Percentiles rank a stretch among this genome's conserved stretches.
These are phyloP conservation scores for Termitomyces sp. DNA, from an alignment of 768 basidiomycete genomes.

Conservation along the genomic window DNA sequence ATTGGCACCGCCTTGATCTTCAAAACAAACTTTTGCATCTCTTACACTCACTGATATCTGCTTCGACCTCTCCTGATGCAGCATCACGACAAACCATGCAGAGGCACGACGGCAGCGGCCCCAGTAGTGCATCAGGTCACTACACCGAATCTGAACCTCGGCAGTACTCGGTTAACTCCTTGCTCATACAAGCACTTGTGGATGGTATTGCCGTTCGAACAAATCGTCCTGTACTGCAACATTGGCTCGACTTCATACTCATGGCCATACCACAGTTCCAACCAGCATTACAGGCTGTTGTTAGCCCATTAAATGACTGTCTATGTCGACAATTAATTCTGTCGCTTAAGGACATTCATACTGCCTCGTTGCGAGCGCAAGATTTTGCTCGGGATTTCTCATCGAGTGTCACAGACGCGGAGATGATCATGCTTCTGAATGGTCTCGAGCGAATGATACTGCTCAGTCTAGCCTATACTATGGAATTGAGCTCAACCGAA, in stretches of 20 bases:
- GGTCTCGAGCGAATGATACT: constrained; percentile 78
- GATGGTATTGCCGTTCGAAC: constrained; percentile 68
- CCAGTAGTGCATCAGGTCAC: constrained; percentile 27
- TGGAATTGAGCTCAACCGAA: constrained; percentile 44
- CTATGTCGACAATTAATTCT: constrained; percentile 64
- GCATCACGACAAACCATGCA: constrained; percentile 20
- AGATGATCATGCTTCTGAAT: constrained; percentile 80
- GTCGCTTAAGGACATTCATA: constrained; percentile 50
- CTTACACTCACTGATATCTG: constrained; percentile 79
- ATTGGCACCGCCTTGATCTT: constrained; percentile 65
- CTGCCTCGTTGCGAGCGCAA: constrained; percentile 30
- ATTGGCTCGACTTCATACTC: constrained; percentile 95
- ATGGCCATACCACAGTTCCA: constrained; percentile 88
- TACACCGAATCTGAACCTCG: constrained; percentile 26
- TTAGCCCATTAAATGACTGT: constrained; percentile 75
- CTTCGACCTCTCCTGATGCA: constrained; percentile 39
- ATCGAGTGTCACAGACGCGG: constrained; percentile 65
- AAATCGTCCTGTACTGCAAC: constrained; percentile 82
- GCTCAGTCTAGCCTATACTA: constrained; percentile 58
- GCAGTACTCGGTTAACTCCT: constrained; percentile 55
- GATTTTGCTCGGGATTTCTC: constrained; percentile 36
- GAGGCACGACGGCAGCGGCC: constrained; percentile 22
- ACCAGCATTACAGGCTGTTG: constrained; percentile 55
- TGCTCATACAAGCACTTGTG: constrained; percentile 71
- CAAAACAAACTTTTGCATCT: constrained; percentile 94